These are phyloP conservation scores for Phenoliferia sp. DNA, from an alignment of 1,284 basidiomycete genomes.

Conservation along the genomic window DNA sequence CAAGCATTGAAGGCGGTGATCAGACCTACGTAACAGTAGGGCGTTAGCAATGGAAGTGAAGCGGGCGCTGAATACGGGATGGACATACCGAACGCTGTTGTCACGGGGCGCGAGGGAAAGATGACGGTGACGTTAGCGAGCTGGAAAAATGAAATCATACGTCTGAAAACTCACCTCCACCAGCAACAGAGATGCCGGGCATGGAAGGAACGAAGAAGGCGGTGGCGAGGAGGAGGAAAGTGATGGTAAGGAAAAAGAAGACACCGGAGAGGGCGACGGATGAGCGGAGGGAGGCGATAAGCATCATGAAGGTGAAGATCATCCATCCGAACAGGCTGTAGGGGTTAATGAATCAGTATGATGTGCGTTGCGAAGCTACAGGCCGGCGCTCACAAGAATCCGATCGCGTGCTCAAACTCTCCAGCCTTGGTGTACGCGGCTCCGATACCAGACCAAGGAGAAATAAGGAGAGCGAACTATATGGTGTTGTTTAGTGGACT, in stretches of 20 bases:
- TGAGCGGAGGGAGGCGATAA: constrained; percentile 58
- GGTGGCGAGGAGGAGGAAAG: constrained; percentile 29
- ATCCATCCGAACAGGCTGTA: constrained; percentile 38
- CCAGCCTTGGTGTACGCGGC: constrained; percentile 41
- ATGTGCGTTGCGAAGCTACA: neutral
- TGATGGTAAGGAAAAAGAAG: constrained; percentile 62
- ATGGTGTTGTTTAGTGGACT: constrained; percentile 15
- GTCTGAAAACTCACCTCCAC: constrained; percentile 50
- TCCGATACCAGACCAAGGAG: constrained; percentile 49
- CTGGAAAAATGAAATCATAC: neutral
- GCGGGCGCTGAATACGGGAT: no score
- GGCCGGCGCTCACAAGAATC: constrained; percentile 40
- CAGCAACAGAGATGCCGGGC: constrained; percentile 52
- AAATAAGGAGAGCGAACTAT: constrained; percentile 37
- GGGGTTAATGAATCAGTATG: neutral
- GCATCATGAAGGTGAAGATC: constrained; percentile 38
- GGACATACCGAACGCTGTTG: no score
- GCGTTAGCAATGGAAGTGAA: neutral
- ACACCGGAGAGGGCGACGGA: constrained; percentile 62
- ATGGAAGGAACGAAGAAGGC: constrained; percentile 35
- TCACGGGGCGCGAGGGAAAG: no score
- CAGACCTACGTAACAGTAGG: constrained; percentile 19
- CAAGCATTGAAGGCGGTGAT: constrained; percentile 40
- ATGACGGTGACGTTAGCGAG: constrained; percentile 49
- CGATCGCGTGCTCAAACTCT: constrained; percentile 50